A percentile compares a stretch with the other conserved stretches of the same genome.
phyloP scores from a whole-genome alignment of 768 basidiomycete genomes.

The Termitomyces titanicus region DNA sequence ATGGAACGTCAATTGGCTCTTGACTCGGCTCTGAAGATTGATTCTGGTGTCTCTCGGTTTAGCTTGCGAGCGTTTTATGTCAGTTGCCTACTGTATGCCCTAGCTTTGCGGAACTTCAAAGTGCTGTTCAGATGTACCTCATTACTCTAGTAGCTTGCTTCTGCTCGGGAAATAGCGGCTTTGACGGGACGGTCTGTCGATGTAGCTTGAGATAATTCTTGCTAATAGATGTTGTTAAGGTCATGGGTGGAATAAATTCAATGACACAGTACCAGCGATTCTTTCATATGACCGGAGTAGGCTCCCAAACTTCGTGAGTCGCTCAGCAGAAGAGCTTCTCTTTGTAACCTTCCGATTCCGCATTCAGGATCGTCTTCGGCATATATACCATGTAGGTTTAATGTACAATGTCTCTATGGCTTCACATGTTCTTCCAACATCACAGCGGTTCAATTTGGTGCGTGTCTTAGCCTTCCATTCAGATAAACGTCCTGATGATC shows the following conservation, averaged over 20 bases:
- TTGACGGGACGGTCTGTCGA: slow-evolving; percentile 45
- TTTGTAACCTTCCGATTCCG: neutral
- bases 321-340: neutral
- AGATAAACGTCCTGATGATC: slow-evolving; percentile 21
- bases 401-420: neutral
- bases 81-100: neutral
- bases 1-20: slow-evolving; percentile 37
- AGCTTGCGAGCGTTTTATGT: slow-evolving; percentile 36
- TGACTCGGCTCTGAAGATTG: slow-evolving; percentile 34
- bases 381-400: slow-evolving; percentile 43
- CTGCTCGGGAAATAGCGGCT: slow-evolving; percentile 50
- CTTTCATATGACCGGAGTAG: slow-evolving; percentile 40
- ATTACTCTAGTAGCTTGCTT: slow-evolving; percentile 44
- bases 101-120: neutral
- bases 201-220: neutral
- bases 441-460: slow-evolving; percentile 38
- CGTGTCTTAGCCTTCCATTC: neutral
- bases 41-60: slow-evolving; percentile 37
- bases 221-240: slow-evolving; percentile 22
- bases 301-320: slow-evolving; percentile 38
- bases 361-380: slow-evolving; percentile 45
- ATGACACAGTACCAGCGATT: slow-evolving; percentile 46
- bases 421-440: neutral
- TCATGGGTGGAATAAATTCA: slow-evolving; percentile 51
- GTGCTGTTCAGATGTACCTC: slow-evolving; percentile 34